phyloP scores from a whole-genome alignment of 768 basidiomycete species.

The Pholiota molesta region DNA sequence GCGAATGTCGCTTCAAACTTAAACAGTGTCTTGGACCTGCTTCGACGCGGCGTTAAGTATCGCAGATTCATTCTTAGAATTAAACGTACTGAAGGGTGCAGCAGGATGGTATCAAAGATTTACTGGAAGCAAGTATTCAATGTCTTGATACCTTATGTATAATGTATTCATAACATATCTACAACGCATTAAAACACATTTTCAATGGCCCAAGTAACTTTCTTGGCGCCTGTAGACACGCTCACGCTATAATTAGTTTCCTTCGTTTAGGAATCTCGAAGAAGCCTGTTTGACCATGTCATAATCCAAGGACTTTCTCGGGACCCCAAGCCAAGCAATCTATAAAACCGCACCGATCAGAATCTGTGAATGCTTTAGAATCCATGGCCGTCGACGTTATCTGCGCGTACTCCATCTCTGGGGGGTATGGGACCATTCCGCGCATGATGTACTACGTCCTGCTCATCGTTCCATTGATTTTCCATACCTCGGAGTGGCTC shows the following conservation, averaged over 20 bases:
- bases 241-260: background rate
- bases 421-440: slow-evolving; percentile 13
- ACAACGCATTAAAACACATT: background rate
- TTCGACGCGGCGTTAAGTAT: background rate
- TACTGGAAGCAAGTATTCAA: background rate
- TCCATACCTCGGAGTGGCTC: slow-evolving; percentile 14
- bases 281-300: background rate
- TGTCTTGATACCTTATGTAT: background rate
- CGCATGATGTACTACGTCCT: slow-evolving; percentile 15
- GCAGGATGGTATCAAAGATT: background rate
- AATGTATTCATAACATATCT: too few relatives aligned
- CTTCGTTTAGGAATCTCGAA: background rate
- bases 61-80: background rate
- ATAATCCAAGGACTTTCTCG: slow-evolving; percentile 2
- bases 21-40: background rate
- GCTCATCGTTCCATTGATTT: slow-evolving; percentile 5
- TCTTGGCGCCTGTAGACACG: background rate
- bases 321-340: background rate
- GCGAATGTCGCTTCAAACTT: background rate
- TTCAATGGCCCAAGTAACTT: background rate
- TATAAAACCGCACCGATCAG: slow-evolving; percentile 1
- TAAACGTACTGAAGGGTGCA: background rate
- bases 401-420: slow-evolving; percentile 13
- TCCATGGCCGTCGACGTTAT: slow-evolving; percentile 5
- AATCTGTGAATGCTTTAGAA: background rate